Conservation (phyloP, 2,329 filamentous ascomycete species). For the Pseudocercospora ulei region DNA sequence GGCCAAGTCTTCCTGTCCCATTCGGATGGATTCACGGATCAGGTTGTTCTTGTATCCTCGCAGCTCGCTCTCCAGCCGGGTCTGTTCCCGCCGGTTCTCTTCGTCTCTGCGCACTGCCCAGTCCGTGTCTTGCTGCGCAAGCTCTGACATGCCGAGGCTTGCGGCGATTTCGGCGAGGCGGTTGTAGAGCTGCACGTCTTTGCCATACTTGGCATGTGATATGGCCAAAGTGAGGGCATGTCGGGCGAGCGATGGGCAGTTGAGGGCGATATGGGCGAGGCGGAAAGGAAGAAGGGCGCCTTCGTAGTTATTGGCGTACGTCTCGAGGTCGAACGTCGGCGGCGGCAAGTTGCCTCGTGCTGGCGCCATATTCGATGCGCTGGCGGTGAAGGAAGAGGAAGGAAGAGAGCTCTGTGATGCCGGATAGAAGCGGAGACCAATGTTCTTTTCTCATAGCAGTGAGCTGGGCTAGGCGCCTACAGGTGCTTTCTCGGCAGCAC, state of each 20-base stretch:
- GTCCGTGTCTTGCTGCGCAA: slow-evolving; percentile 56
- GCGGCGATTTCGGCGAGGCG: slow-evolving; percentile 59
- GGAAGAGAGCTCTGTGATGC: no score
- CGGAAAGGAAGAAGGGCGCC: slow-evolving; percentile 73
- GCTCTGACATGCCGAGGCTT: slow-evolving; percentile 55
- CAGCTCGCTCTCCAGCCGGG: slow-evolving; percentile 71
- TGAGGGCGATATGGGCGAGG: slow-evolving; percentile 68
- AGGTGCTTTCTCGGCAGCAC: no score
- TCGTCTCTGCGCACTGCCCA: slow-evolving; percentile 65
- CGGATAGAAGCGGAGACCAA: no score
- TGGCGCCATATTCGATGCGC: no score
- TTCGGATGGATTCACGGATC: slow-evolving; percentile 87
- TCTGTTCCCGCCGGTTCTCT: slow-evolving; percentile 58
- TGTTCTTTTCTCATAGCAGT: no score
- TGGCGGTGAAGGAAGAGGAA: no score
- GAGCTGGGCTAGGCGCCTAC: no score
- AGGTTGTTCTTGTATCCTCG: slow-evolving; percentile 94
- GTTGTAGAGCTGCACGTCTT: slow-evolving; percentile 62
- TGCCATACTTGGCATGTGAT: slow-evolving; percentile 62
- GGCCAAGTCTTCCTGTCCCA: slow-evolving; percentile 88
- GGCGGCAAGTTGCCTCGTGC: slow-evolving; percentile 33
- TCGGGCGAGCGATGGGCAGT: slow-evolving; percentile 62
- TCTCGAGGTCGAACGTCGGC: slow-evolving; percentile 83
- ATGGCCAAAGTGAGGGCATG: slow-evolving; percentile 76
- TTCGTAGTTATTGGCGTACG: slow-evolving; percentile 80